Evolutionary conservation across 1,284 basidiomycete genomes (phyloP), one percentile per base, ranked within the genome.

Genomic region (Taiwanofungus camphoratus): DNA sequence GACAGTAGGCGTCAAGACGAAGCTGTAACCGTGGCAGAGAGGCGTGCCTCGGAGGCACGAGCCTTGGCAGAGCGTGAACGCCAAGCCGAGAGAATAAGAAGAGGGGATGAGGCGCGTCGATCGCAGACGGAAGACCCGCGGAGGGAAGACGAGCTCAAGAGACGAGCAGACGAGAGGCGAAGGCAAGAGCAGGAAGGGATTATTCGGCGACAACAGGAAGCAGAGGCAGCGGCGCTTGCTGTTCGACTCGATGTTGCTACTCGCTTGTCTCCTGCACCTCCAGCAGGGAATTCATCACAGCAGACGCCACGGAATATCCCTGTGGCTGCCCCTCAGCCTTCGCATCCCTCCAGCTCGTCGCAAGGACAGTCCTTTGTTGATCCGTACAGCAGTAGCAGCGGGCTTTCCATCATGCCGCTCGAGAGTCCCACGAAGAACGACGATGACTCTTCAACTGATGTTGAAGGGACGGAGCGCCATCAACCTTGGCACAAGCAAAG

Each of bases 101-200:
- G 52, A 20, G 58, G 57, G 13, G 61, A 57, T 6, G 56, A 58
- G 50, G 37, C 57, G 52, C n/a, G n/a, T n/a, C n/a, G n/a, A n/a
- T n/a, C n/a, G n/a, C n/a, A n/a, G n/a, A n/a, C n/a, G n/a, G n/a
- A n/a, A n/a, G n/a, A n/a, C n/a, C n/a, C n/a, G n/a, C 38, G 60
- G 52, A 45, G 51, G 34, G 59, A 59, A 30, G 51, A 52, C 9
- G 53, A 42, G 51, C 47, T 53, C 44, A 46, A 33, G 52, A 54
- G 46, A 45, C 43, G 45, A 36, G 49, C 55, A 38, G 49, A 62
- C 59, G 43, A 58, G 50, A 40, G 60, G 54, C 68, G 65, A 29
- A 53, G 54, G 32, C 59, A 62, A 41, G 73, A 76, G 46, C 68
- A 71, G 31, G 71, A 71, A 4, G 71, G 68, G 1, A 75, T 76